Base-by-base conservation (phyloP, 2,329 filamentous ascomycete species). In the Talaromyces amestolkiae region DNA sequence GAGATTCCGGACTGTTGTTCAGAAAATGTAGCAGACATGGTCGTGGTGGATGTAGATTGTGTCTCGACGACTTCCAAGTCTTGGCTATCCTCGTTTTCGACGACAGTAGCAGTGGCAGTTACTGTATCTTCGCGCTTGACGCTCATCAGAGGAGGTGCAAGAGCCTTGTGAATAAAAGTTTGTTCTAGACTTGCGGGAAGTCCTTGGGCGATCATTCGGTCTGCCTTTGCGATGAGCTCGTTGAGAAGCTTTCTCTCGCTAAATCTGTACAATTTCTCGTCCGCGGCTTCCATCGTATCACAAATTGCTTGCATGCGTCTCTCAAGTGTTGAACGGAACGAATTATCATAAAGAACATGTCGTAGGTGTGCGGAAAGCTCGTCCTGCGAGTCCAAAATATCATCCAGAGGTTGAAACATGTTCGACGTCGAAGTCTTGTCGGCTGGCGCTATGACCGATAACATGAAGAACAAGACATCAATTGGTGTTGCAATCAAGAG, bases 101-200 rank as follows among this genome's bases (percentile, higher is more conserved):
- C 76, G 11, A 77, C 64, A 49, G 45, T 58, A 67, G 64, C 33
- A 47, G 43, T 27, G 6, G 24, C 37, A 4, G 70, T 69, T 63
- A 69, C 58, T 43, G 73, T 75, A 45, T 86, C 81, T 64, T 88
- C 84, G 54, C 87, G 83, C 72, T 84, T 89, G 47, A 93, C 82
- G 37, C 86, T 86, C 70, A 91, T 80, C 51, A 96, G 81, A 0
- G 95, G 94, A 4, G 88, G 85, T 70, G 95, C 91, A 5, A 99
- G 81, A 2, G 86, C 85, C 72, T 89, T 89, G 61, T 84, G 86
- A 9, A 99, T 87, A 70, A 97, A 96, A 49, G 87, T 89, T 56
- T 95, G 91, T 74, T 97, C 94, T 83, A 99, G 85, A 70, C 90
- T 96, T 7, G 82, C 79, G 1, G 95, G 93, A 10, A 98, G 79